phyloP scores from a whole-genome alignment of 2,329 filamentous ascomycete genomes.

The Xylariaceae sp. region DNA sequence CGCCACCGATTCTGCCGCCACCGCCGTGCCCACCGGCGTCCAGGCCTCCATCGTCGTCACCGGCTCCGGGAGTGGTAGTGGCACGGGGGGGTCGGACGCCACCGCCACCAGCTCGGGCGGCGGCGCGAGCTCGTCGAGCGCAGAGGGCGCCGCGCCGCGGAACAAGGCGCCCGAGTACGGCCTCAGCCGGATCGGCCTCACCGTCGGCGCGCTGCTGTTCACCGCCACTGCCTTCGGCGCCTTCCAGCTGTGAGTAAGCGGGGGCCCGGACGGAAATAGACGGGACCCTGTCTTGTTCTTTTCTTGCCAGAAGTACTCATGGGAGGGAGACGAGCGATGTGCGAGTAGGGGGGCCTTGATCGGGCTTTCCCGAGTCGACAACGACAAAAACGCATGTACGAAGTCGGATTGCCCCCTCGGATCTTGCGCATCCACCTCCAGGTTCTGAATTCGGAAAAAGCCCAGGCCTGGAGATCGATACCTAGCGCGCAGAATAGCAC shows the following conservation, averaged over 20 bases:
- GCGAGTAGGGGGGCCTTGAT: too few species aligned
- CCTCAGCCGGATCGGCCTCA: slow-evolving; percentile 25
- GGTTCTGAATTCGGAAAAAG: too few species aligned
- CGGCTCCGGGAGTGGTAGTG: slow-evolving; percentile 8
- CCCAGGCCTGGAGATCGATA: too few species aligned
- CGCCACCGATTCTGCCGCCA: slow-evolving; percentile 12
- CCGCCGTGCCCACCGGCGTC: slow-evolving; percentile 25
- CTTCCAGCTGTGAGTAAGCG: slow-evolving; percentile 16
- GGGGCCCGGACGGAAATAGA: not conserved
- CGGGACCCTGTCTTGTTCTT: too few species aligned
- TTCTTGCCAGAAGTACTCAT: too few species aligned
- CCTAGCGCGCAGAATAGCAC: too few species aligned
- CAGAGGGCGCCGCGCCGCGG: slow-evolving; percentile 14
- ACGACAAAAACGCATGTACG: too few species aligned
- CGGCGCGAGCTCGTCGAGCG: slow-evolving; percentile 7
- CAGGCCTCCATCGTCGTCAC: slow-evolving; percentile 23
- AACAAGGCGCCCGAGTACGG: slow-evolving; percentile 10
- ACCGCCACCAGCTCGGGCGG: slow-evolving; percentile 5
- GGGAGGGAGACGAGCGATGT: too few species aligned
- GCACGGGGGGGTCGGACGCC: slow-evolving; percentile 4
- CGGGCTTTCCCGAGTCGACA: too few species aligned
- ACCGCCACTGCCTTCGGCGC: slow-evolving; percentile 25
- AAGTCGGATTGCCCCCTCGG: too few species aligned
- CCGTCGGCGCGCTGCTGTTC: slow-evolving; percentile 29
- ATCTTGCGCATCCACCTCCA: too few species aligned